A percentile compares a stretch with the other conserved stretches of the same genome.
These are phyloP conservation scores for Russula compacta DNA, from an alignment of 768 basidiomycete species.

Conservation along the genomic window DNA sequence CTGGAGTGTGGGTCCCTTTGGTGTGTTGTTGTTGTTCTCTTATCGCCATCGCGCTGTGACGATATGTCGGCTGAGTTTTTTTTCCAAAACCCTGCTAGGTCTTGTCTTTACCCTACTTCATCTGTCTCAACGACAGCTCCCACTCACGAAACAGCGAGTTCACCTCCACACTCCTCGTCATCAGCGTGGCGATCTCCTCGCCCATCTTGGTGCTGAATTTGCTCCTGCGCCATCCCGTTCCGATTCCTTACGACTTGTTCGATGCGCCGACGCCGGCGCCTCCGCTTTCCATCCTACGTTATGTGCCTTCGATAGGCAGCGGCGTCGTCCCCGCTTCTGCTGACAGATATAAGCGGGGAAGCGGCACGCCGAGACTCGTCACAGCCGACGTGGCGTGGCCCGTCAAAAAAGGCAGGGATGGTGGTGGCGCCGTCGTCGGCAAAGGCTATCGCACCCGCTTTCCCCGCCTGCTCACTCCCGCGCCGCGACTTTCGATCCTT, in stretches of 20 bases:
- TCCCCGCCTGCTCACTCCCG: conserved; percentile 51
- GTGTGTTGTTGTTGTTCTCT: conserved; percentile 34
- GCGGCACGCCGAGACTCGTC: conserved; percentile 47
- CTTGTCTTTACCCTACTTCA: conserved; percentile 55
- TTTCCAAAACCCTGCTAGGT: conserved; percentile 40
- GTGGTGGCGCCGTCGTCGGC: conserved; percentile 63
- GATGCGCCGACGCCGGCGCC: conserved; percentile 36
- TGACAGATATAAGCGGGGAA: conserved; percentile 55
- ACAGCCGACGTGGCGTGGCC: conserved; percentile 37
- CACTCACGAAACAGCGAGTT: conserved; percentile 33
- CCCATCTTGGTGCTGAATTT: conserved; percentile 58
- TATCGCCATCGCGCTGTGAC: neutral
- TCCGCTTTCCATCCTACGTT: conserved; percentile 34
- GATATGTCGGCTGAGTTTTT: neutral
- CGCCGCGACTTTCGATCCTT: conserved; percentile 60
- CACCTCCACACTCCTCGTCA: conserved; percentile 42
- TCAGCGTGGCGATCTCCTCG: conserved; percentile 61
- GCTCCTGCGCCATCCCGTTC: conserved; percentile 50
- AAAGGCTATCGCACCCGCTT: conserved; percentile 54
- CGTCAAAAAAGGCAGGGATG: conserved; percentile 31
- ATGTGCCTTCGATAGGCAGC: conserved; percentile 37
- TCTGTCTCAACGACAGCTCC: conserved; percentile 31
- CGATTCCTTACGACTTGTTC: conserved; percentile 59
- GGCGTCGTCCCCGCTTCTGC: conserved; percentile 37
- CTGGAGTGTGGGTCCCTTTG: conserved; percentile 59